Base-by-base conservation (phyloP, 2,329 filamentous ascomycete species). In the Microdochium nivale region DNA sequence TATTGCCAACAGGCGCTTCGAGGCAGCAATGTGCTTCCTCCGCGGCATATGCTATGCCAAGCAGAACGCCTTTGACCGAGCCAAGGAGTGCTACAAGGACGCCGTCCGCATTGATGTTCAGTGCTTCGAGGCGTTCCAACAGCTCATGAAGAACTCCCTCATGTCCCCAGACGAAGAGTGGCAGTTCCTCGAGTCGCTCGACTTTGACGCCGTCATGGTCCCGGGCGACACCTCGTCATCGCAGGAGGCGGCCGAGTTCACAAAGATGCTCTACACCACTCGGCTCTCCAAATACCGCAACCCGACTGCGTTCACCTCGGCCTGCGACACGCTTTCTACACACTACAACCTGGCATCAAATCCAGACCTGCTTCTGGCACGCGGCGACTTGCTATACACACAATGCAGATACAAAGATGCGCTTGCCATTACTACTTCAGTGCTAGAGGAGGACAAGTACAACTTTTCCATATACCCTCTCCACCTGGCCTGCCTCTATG, bases 51-150 rank as follows among this genome's bases (percentile, higher is more conserved):
- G 95, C 75, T 96, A 90, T 66, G 91, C 94, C 7, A 96, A 96
- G 70, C 89, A 96, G 67, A 99, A 97, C 68, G 88, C 92, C 25
- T 97, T 97, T 62, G 94, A 99, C 66, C 85, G 90, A 32, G 94
- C 94, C 50, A 96, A 96, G 67, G 91, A 97, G 62, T 97, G 94
- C 72, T 99, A 97, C 77, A 97, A 96, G 72, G 90, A 95, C 62
- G 94, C 94, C 2, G 90, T 97, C 47, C 84, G 88, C 55, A 96
- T 99, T 63, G 94, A 99, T 65, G 91, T 97, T 3, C 91, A 96
- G 67, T 99, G 94, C 70, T 97, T 96, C 65, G 94, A 99, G 69
- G 94, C 94, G 0, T 97, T 99, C 64, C 91, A 96, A 61, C 91
- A 97, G 72, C 80, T 99, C 51, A 96, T 97, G 84, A 90, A 90